A percentile compares a stretch with the other conserved stretches of the same genome.
These are phyloP conservation scores for Moricandia moricandioides DNA, from an alignment of 345 rosid genomes.

Conservation along the genomic window DNA sequence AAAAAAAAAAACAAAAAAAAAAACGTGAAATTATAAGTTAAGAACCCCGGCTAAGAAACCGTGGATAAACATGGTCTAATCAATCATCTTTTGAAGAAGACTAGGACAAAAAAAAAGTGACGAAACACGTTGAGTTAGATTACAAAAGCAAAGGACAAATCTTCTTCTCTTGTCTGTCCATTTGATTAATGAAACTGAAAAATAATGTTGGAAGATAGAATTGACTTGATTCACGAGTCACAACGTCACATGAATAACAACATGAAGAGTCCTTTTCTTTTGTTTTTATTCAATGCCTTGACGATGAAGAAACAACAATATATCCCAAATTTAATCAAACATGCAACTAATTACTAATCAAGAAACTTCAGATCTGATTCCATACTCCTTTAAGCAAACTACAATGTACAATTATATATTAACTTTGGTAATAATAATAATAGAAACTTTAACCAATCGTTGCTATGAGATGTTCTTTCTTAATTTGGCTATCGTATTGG, in stretches of 20 bases:
- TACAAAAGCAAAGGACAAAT: background rate
- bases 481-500: background rate
- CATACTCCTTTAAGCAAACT: background rate
- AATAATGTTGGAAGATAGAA: background rate
- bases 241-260: background rate
- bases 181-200: background rate
- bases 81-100: background rate
- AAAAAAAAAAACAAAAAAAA: no score
- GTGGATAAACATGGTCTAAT: no score
- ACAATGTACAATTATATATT: background rate
- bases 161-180: background rate
- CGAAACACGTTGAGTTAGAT: background rate
- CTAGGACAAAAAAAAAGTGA: background rate
- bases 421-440: background rate
- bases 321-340: background rate
- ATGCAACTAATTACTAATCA: background rate
- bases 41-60: no score
- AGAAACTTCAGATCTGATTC: background rate
- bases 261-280: background rate
- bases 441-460: background rate
- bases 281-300: background rate
- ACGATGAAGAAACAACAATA: conserved; percentile 6
- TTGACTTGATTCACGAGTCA: background rate
- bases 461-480: background rate
- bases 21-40: no score